phyloP scores from a whole-genome alignment of 2,329 filamentous ascomycete species.

The Calonectria naviculata region DNA sequence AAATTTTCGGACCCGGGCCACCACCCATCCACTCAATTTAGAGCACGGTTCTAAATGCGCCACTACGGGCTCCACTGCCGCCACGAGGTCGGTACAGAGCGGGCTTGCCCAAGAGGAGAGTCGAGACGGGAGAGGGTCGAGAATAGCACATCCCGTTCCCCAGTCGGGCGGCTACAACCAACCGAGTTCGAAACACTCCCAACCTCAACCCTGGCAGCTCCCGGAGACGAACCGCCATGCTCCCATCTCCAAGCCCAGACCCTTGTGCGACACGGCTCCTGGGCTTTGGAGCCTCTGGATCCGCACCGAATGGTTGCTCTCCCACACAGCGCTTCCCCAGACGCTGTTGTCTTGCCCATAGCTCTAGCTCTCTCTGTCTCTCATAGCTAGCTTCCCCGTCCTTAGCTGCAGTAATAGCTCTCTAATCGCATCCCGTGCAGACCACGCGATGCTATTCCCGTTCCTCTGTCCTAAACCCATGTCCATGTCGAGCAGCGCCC shows the following conservation, averaged over 20 bases:
- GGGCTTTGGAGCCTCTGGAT: background rate
- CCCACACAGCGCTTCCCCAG: constrained; percentile 16
- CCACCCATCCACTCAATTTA: background rate
- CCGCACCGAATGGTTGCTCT: constrained; percentile 14
- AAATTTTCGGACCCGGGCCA: background rate
- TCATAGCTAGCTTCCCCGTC: too few relatives aligned
- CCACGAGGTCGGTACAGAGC: background rate
- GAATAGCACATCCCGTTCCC: constrained; percentile 12
- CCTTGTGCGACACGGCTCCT: constrained; percentile 16
- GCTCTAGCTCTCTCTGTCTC: background rate
- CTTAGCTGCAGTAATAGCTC: background rate
- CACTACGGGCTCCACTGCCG: background rate
- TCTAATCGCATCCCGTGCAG: background rate
- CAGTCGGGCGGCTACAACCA: constrained; percentile 38
- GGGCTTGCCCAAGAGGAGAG: background rate
- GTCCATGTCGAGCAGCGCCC: constrained; percentile 6
- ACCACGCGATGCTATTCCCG: constrained; percentile 11
- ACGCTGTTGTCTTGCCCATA: background rate
- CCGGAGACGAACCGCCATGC: background rate
- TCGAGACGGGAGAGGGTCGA: background rate
- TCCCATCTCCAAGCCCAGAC: background rate
- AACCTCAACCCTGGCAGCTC: background rate
- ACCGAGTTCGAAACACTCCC: constrained; percentile 30
- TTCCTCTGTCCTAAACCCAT: background rate
- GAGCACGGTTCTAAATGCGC: background rate